Percentiles rank a stretch among this genome's conserved stretches.
phyloP scores from a whole-genome alignment of 371 early-diverging fungal genomes.

The Pancytospora philotis region DNA sequence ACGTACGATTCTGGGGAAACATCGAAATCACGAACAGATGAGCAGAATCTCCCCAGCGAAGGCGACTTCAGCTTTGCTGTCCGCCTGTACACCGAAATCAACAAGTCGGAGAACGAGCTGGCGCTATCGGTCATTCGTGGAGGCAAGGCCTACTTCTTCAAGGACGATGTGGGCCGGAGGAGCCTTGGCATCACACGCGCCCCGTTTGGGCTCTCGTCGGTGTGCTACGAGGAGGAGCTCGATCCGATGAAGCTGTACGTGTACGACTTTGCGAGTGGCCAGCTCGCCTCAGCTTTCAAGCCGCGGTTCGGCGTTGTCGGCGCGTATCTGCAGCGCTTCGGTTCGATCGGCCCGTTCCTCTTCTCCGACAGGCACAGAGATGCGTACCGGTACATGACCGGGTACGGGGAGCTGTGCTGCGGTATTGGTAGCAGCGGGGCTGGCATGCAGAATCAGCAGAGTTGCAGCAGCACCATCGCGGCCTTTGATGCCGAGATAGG shows the following conservation, averaged over 20 bases:
- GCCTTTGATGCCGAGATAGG: background rate
- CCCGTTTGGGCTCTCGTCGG: conserved; percentile 25
- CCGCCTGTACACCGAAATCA: conserved; percentile 29
- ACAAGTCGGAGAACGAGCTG: conserved; percentile 30
- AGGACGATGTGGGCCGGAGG: conserved; percentile 50
- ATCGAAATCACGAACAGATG: no score
- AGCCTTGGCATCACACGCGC: conserved; percentile 31
- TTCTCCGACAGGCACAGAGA: background rate
- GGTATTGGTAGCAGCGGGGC: background rate
- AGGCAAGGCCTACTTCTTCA: conserved; percentile 32
- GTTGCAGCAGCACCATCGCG: background rate
- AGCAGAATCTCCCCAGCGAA: background rate
- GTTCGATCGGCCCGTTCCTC: background rate
- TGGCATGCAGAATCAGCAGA: background rate
- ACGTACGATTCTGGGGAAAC: background rate
- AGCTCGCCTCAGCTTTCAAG: conserved; percentile 4
- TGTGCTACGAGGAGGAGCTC: conserved; percentile 33
- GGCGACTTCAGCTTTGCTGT: background rate
- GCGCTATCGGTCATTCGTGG: conserved; percentile 19
- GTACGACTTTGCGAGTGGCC: conserved; percentile 6
- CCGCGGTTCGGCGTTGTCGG: conserved; percentile 2
- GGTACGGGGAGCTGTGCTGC: background rate
- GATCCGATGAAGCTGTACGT: conserved; percentile 33
- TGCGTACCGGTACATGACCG: background rate
- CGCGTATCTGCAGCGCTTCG: background rate